These are phyloP conservation scores for Nemophila menziesii DNA, from an alignment of 257 asterid species.

Conservation along the genomic window DNA sequence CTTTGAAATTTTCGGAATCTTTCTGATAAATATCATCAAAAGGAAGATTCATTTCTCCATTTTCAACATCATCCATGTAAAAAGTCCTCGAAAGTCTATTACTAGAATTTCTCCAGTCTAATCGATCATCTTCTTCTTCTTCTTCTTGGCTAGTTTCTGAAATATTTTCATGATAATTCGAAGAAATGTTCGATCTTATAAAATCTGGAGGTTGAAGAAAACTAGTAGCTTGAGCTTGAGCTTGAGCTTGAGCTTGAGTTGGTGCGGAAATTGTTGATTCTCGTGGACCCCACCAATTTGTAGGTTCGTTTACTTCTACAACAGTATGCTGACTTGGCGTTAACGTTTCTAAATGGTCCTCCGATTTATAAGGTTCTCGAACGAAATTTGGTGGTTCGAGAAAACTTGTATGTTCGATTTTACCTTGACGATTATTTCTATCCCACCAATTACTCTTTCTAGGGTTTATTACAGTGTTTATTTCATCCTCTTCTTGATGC, in stretches of 20 bases:
- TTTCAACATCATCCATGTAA: slow-evolving; percentile 52
- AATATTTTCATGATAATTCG: slow-evolving; percentile 20
- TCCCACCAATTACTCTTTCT: slow-evolving; percentile 69
- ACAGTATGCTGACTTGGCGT: neutral
- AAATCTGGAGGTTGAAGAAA: slow-evolving; percentile 59
- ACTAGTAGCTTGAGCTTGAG: slow-evolving; percentile 27
- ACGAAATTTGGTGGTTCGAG: slow-evolving; percentile 67
- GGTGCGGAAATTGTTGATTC: neutral
- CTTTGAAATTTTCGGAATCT: slow-evolving; percentile 25
- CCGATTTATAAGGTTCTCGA: slow-evolving; percentile 11
- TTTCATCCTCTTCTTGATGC: slow-evolving; percentile 34
- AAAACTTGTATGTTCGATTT: slow-evolving; percentile 49
- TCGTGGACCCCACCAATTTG: slow-evolving; percentile 18
- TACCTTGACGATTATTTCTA: slow-evolving; percentile 23
- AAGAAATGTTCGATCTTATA: slow-evolving; percentile 10
- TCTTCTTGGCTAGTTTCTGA: slow-evolving; percentile 45
- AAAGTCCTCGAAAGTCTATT: slow-evolving; percentile 46
- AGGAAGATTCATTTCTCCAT: slow-evolving; percentile 57
- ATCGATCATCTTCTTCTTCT: slow-evolving; percentile 16
- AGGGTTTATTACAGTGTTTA: slow-evolving; percentile 12
- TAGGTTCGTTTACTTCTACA: neutral
- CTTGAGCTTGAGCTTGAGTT: slow-evolving; percentile 20
- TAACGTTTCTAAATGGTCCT: slow-evolving; percentile 11
- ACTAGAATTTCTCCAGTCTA: slow-evolving; percentile 35
- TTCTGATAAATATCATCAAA: slow-evolving; percentile 59